A percentile compares a stretch with the other conserved stretches of the same genome.
Conservation (phyloP, 352 stramenopile genomes). For the Thalassiosira mediterranea region DNA sequence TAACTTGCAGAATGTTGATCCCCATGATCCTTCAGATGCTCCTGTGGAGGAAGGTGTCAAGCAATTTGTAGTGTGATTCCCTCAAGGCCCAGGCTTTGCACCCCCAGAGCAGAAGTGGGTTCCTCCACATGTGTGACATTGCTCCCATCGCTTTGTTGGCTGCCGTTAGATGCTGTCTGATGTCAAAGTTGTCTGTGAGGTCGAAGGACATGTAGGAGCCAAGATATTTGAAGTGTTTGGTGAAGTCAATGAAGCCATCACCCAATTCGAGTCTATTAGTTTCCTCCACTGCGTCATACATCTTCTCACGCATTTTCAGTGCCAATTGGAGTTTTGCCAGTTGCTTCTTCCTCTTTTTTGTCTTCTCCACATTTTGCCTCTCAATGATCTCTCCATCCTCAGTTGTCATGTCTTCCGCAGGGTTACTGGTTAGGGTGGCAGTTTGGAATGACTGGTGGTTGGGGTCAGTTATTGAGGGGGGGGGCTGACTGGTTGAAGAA, state of each 20-base stretch:
- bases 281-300: slow-evolving; percentile 11
- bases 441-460: too few relatives aligned
- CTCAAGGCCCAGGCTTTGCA: neutral
- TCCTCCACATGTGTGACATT: slow-evolving; percentile 13
- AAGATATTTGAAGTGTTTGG: slow-evolving; percentile 20
- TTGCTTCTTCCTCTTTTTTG: neutral
- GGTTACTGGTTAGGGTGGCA: too few relatives aligned
- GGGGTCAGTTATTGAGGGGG: neutral
- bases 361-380: too few relatives aligned
- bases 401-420: too few relatives aligned
- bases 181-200: slow-evolving; percentile 27
- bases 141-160: slow-evolving; percentile 25
- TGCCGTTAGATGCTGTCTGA: slow-evolving; percentile 6
- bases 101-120: neutral
- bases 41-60: neutral
- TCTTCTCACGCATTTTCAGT: neutral
- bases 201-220: slow-evolving; percentile 16
- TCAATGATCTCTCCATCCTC: too few relatives aligned
- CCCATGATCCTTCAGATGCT: neutral
- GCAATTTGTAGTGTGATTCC: neutral
- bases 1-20: neutral
- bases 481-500: slow-evolving; percentile 8
- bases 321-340: neutral
- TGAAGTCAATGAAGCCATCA: slow-evolving; percentile 13
- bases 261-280: neutral